phyloP scores from a whole-genome alignment of 1,284 basidiomycete species.

The Cutaneotrichosporon sp. region DNA sequence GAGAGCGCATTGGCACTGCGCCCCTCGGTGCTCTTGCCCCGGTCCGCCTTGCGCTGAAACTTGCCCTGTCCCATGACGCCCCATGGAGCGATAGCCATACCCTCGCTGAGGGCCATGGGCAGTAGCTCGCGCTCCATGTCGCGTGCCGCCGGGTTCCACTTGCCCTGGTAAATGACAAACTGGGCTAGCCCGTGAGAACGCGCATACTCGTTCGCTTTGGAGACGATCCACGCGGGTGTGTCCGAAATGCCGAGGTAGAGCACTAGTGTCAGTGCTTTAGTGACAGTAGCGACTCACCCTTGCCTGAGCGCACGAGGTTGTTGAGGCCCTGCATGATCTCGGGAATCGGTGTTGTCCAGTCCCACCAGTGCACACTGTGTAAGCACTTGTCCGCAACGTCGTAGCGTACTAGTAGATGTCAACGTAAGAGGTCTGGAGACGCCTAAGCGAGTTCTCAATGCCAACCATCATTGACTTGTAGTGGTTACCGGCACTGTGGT shows the following conservation, averaged over 20 bases:
- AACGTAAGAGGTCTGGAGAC: slow-evolving; percentile 49
- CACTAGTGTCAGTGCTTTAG: slow-evolving; percentile 20
- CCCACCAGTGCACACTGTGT: slow-evolving; percentile 47
- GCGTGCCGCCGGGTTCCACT: slow-evolving; percentile 51
- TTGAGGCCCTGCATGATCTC: slow-evolving; percentile 50
- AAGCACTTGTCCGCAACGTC: neutral
- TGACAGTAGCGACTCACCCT: slow-evolving; percentile 12
- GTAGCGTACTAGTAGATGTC: slow-evolving; percentile 42
- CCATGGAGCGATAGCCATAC: slow-evolving; percentile 50
- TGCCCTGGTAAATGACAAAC: slow-evolving; percentile 58
- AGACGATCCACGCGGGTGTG: slow-evolving; percentile 57
- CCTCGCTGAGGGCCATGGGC: slow-evolving; percentile 54
- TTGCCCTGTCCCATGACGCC: slow-evolving; percentile 48
- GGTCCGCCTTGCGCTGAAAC: slow-evolving; percentile 44
- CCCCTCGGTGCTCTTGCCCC: slow-evolving; percentile 33
- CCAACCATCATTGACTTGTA: slow-evolving; percentile 21
- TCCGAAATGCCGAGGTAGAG: slow-evolving; percentile 50
- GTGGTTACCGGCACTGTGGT: slow-evolving; percentile 36
- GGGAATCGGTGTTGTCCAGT: slow-evolving; percentile 46
- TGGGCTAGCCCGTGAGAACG: slow-evolving; percentile 51
- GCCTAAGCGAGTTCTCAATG: slow-evolving; percentile 40
- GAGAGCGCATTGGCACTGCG: slow-evolving; percentile 17
- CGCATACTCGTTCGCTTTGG: slow-evolving; percentile 57
- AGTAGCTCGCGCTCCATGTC: slow-evolving; percentile 62
- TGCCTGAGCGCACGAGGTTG: slow-evolving; percentile 43